Evolutionary conservation across 139 green algal species (phyloP).

Genomic region (Chlamydomonas sp.): DNA sequence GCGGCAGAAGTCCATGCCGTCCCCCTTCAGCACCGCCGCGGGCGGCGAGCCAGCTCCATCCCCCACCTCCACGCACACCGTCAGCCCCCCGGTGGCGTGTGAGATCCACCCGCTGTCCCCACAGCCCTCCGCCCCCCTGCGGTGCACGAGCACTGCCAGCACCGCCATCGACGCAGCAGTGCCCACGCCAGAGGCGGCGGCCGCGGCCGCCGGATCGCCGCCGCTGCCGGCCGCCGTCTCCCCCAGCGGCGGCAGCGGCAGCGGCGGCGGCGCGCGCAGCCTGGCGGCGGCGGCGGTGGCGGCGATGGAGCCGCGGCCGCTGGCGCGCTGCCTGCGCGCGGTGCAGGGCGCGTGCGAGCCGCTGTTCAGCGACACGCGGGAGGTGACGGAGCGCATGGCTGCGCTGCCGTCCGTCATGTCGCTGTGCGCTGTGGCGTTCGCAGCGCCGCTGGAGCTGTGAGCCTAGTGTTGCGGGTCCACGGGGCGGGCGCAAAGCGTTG

Average conservation of each 20-base stretch:
- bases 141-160: background rate
- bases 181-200: background rate
- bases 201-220: background rate
- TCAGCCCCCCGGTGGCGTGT: too few species aligned
- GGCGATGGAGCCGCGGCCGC: conserved; percentile 18
- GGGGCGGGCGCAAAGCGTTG: too few species aligned
- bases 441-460: conserved; percentile 27
- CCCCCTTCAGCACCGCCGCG: conserved; percentile 11
- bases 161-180: background rate
- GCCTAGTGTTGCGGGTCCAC: too few species aligned
- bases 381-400: conserved; percentile 34
- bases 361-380: conserved; percentile 24
- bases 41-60: background rate
- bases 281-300: conserved; percentile 19
- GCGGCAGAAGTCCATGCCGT: background rate
- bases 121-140: background rate
- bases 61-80: background rate
- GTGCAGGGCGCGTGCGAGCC: conserved; percentile 39
- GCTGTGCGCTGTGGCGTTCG: conserved; percentile 33
- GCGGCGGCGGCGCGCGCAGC: background rate
- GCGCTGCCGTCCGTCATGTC: conserved; percentile 30
- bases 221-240: background rate
- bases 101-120: background rate
- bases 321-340: conserved; percentile 20
- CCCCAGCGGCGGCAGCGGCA: background rate